Evolutionary conservation across 805 yeast species (phyloP).

Genomic region (Isabelozyma pseudorhagii): DNA sequence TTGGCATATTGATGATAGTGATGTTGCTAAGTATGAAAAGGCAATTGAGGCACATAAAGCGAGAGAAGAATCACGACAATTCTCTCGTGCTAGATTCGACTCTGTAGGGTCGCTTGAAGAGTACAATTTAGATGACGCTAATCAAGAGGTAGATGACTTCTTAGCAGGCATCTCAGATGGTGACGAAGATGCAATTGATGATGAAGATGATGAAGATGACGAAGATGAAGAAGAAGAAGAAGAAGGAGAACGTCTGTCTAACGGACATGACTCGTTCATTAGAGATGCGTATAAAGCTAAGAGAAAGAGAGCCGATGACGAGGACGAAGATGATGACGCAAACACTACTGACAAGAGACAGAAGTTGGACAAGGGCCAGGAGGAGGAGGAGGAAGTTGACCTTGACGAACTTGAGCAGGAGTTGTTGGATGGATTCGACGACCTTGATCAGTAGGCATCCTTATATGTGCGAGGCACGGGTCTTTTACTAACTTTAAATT

Average conservation of each 20-base stretch:
- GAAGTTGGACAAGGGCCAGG: constrained; percentile 2
- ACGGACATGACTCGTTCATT: constrained; percentile 1
- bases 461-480: neutral
- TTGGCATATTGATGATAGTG: constrained; percentile 43
- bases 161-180: constrained; percentile 43
- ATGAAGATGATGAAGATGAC: constrained; percentile 24
- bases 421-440: constrained; percentile 51
- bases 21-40: constrained; percentile 39
- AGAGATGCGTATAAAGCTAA: neutral
- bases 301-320: constrained; percentile 2
- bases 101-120: constrained; percentile 29
- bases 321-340: constrained; percentile 4
- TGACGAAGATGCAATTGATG: constrained; percentile 25
- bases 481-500: no score
- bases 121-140: constrained; percentile 40
- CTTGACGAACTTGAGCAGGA: constrained; percentile 50
- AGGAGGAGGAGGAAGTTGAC: constrained; percentile 19
- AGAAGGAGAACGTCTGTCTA: neutral
- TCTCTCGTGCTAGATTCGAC: constrained; percentile 29
- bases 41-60: constrained; percentile 21
- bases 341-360: constrained; percentile 2
- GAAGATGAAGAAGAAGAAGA: constrained; percentile 15
- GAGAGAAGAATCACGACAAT: constrained; percentile 6
- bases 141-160: constrained; percentile 46
- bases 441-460: constrained; percentile 31